These are phyloP conservation scores for Sphenostylis stenocarpa DNA, from an alignment of 306 rosid species.

Conservation along the genomic window DNA sequence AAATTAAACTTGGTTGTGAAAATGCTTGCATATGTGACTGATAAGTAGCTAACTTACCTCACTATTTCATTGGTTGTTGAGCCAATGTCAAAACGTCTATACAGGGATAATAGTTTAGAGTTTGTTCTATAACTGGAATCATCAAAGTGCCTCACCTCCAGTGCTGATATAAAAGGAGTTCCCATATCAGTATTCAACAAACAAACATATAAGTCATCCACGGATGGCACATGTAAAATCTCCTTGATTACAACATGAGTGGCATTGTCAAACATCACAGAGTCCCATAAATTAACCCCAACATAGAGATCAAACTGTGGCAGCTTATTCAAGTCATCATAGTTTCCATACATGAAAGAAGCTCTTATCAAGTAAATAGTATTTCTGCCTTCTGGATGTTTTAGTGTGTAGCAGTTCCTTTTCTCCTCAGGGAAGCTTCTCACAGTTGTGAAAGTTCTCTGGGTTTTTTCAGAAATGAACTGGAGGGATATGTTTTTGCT, in stretches of 20 bases:
- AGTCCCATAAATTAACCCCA: constrained; percentile 45
- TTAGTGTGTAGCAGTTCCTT: constrained; percentile 46
- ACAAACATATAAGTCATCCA: constrained; percentile 44
- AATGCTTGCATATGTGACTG: background rate
- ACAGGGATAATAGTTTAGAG: constrained; percentile 22
- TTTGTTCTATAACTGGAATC: constrained; percentile 19
- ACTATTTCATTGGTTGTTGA: constrained; percentile 28
- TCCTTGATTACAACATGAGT: constrained; percentile 25
- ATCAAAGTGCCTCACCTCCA: constrained; percentile 51
- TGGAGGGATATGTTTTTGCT: background rate
- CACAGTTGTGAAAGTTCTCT: background rate
- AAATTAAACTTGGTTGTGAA: background rate
- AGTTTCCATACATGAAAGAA: constrained; percentile 44
- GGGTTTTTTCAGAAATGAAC: background rate
- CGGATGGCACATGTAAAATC: constrained; percentile 35
- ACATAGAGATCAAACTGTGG: constrained; percentile 42
- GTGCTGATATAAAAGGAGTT: constrained; percentile 57
- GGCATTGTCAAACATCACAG: background rate
- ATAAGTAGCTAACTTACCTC: constrained; percentile 40
- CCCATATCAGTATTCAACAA: constrained; percentile 43
- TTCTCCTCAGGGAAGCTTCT: constrained; percentile 52
- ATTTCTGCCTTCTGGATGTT: constrained; percentile 16
- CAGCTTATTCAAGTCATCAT: constrained; percentile 25
- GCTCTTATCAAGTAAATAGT: constrained; percentile 44
- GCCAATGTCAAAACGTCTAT: constrained; percentile 37